These are phyloP conservation scores for Terfezia boudieri DNA, from an alignment of 495 filamentous ascomycete species.

Conservation along the genomic window DNA sequence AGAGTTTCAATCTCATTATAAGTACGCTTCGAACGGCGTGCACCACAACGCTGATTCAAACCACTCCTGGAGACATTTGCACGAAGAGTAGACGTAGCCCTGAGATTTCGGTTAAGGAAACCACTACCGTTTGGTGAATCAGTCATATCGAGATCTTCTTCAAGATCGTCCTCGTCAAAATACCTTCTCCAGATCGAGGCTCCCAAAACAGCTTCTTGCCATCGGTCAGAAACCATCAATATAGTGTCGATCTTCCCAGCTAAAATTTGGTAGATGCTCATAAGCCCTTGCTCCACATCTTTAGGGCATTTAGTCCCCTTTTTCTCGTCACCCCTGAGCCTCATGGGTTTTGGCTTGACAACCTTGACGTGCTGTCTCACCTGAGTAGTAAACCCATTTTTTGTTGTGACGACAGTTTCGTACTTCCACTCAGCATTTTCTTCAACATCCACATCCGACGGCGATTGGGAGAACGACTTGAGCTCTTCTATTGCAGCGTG, in stretches of 20 bases:
- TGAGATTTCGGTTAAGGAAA: slow-evolving; percentile 1
- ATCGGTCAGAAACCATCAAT: slow-evolving; percentile 6
- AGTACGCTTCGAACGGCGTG: slow-evolving; percentile 9
- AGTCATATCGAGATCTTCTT: background rate
- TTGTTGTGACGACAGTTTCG: slow-evolving; percentile 1
- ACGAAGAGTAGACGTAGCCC: background rate
- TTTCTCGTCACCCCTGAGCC: background rate
- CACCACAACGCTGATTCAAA: slow-evolving; percentile 5
- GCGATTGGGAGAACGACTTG: background rate
- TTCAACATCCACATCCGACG: background rate
- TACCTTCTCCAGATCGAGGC: slow-evolving; percentile 11
- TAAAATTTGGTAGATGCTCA: slow-evolving; percentile 13
- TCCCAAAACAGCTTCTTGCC: slow-evolving; percentile 14
- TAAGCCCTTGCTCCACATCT: slow-evolving; percentile 6
- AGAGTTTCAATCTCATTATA: slow-evolving; percentile 7
- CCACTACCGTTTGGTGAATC: background rate
- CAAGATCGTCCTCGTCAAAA: slow-evolving; percentile 5
- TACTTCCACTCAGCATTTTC: background rate
- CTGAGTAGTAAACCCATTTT: slow-evolving; percentile 7
- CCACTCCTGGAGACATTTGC: slow-evolving; percentile 4
- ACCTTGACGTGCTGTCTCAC: slow-evolving; percentile 1
- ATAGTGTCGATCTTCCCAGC: slow-evolving; percentile 13
- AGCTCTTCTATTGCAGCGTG: slow-evolving; percentile 12
- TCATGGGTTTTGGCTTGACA: background rate
- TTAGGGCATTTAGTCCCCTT: slow-evolving; percentile 4